phyloP scores from a whole-genome alignment of 192 early-diverging fungal genomes.

The Entomortierella chlamydospora region DNA sequence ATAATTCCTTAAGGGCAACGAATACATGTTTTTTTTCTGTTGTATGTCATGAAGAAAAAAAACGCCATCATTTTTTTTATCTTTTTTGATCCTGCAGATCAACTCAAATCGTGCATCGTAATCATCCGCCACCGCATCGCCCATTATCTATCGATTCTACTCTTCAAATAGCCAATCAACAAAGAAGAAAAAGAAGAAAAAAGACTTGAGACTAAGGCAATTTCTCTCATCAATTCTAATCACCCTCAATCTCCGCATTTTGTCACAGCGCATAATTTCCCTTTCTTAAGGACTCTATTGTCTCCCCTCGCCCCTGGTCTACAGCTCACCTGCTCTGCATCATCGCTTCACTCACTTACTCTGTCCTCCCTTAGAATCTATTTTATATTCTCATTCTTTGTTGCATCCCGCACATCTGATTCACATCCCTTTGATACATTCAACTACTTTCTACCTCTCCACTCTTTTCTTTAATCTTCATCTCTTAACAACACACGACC shows the following conservation, averaged over 20 bases:
- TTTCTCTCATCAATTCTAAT: neutral
- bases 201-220: neutral
- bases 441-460: neutral
- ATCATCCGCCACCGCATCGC: neutral
- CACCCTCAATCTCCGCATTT: too few relatives aligned
- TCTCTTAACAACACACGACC: neutral
- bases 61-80: neutral
- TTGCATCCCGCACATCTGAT: neutral
- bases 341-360: too few relatives aligned
- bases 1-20: too few relatives aligned
- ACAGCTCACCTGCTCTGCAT: neutral
- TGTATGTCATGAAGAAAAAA: neutral
- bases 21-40: neutral
- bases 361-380: neutral
- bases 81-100: slow-evolving; percentile 1
- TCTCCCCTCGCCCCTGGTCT: too few relatives aligned
- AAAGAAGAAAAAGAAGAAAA: neutral
- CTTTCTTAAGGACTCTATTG: too few relatives aligned
- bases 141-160: neutral
- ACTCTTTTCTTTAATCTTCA: slow-evolving; percentile 5
- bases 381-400: neutral
- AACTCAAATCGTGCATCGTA: neutral
- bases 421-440: neutral
- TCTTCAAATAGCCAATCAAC: neutral
- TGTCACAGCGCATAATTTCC: too few relatives aligned